Evolutionary conservation across 1,139 yeast genomes (phyloP).

Genomic region (Hyphopichia khmerensis): DNA sequence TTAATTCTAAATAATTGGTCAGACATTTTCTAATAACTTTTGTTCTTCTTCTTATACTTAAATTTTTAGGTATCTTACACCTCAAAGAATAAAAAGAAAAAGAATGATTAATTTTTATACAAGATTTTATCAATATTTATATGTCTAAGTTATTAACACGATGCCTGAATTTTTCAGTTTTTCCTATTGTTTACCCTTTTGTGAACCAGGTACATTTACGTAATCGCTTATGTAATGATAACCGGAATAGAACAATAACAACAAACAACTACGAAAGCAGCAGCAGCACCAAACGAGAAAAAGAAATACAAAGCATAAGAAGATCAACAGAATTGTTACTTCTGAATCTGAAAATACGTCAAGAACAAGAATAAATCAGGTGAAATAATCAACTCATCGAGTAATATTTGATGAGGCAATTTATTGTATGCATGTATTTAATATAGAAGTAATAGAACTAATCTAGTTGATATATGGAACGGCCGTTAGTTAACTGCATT

Average conservation of each 20-base stretch:
- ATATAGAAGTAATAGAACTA: no score
- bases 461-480: no score
- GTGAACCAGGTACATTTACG: not conserved
- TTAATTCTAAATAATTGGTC: slow-evolving; percentile 40
- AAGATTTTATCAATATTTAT: not conserved
- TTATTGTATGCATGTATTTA: no score
- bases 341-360: no score
- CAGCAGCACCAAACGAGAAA: not conserved
- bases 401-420: no score
- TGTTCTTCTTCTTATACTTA: no score
- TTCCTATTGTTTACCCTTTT: not conserved
- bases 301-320: not conserved
- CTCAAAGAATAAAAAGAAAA: not conserved
- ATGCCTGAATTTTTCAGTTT: not conserved
- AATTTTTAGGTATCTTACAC: not conserved
- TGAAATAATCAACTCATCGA: no score
- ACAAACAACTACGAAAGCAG: not conserved
- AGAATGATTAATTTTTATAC: no score
- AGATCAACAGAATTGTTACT: no score
- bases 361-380: no score
- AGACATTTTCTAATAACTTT: slow-evolving; percentile 11
- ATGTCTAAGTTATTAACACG: slow-evolving; percentile 1
- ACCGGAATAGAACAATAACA: no score
- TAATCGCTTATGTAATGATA: not conserved
- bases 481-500: no score